Base-by-base conservation (phyloP, 2,329 filamentous ascomycete genomes). In the Lachnellula subtilissima region DNA sequence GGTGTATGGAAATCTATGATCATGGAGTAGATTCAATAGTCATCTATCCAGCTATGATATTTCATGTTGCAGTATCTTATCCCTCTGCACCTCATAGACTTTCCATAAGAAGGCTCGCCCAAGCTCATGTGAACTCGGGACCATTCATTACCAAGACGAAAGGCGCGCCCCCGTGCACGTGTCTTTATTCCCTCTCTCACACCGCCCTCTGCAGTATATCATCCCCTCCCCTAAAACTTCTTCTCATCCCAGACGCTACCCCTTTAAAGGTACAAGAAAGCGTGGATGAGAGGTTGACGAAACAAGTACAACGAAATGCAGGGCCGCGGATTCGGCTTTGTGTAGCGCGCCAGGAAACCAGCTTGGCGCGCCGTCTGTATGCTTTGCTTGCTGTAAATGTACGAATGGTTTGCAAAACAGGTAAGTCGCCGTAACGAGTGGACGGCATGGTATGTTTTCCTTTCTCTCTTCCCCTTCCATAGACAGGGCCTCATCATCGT, bases 291-390 rank as follows among this genome's bases (percentile, higher is more conserved):
- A 23, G 28, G 28, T 58, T 54, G 42, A 53, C 37, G 28, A 37
- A 40, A 49, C 57, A 59, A 50, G 62, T 53, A 61, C 58, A 60
- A 64, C 58, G 59, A 66, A 62, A 62, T 62, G 52, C 54, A 56
- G 57, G 54, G 63, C 66, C 64, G 66, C 62, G 61, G 66, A 63
- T 67, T 67, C 64, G 65, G 66, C 65, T 66, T 67, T 62, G 56
- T 62, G 61, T 63, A 60, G 54, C 52, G 56, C 56, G 46, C 50
- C 55, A 57, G 57, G 60, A 54, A 57, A 55, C 65, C 63, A 61
- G 61, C 61, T 56, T 64, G 61, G 57, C 57, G 55, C 59, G 55
- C 56, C 48, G 55, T 58, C 56, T 61, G 52, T 54, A 48, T 58
- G 49, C 50, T 55, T 54, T 50, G 48, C 56, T 56, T 53, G 63